phyloP scores from a whole-genome alignment of 2,329 filamentous ascomycete species.

The Tricladium varicosporioides region DNA sequence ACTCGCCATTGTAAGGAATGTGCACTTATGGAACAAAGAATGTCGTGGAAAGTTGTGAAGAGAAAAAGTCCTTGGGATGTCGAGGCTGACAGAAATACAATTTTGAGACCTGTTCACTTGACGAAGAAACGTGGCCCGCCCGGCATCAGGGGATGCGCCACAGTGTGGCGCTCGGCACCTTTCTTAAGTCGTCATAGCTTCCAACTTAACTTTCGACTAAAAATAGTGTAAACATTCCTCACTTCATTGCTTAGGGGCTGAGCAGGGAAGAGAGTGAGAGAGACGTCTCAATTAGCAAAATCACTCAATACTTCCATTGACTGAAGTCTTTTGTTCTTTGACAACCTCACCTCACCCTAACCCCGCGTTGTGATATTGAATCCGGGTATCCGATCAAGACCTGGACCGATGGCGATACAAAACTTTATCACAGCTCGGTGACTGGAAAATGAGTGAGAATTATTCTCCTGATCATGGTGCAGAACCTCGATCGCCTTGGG shows the following conservation, averaged over 20 bases:
- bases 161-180: not conserved
- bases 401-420: not conserved
- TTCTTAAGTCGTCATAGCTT: not conserved
- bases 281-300: too few relatives aligned
- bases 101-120: not conserved
- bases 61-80: not conserved
- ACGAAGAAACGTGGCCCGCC: not conserved
- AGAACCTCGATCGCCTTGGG: constrained; percentile 34
- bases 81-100: not conserved
- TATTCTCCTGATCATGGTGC: constrained; percentile 39
- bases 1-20: constrained; percentile 14
- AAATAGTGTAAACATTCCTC: too few relatives aligned
- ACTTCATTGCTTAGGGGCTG: too few relatives aligned
- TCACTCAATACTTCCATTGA: too few relatives aligned
- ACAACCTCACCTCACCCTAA: too few relatives aligned
- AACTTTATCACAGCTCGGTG: constrained; percentile 8
- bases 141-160: not conserved
- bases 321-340: too few relatives aligned
- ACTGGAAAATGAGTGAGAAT: constrained; percentile 38
- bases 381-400: not conserved
- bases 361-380: not conserved
- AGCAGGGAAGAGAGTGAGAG: too few relatives aligned
- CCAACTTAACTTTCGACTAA: not conserved
- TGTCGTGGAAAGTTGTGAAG: not conserved
- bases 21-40: not conserved